Percentiles rank a stretch among this genome's conserved stretches.
Evolutionary conservation across 2,329 filamentous ascomycete species (phyloP).

Genomic region (Cytospora mali): DNA sequence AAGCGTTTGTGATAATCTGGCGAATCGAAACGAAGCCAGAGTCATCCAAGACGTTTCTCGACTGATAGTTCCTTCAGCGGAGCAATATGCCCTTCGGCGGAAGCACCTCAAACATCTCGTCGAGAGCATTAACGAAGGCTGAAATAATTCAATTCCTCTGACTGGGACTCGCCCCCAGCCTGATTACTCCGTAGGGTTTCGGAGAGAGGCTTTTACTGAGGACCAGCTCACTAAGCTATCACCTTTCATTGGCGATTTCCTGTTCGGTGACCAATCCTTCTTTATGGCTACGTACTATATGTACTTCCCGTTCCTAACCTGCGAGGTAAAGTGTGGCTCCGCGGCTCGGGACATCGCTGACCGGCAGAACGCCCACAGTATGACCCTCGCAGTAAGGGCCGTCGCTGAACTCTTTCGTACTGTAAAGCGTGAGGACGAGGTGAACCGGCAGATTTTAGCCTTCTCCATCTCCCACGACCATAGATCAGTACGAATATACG

Average conservation of each 20-base stretch:
- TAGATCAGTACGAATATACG: constrained; percentile 41
- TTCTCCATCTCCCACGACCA: constrained; percentile 47
- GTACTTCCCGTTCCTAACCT: constrained; percentile 53
- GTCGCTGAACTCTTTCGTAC: constrained; percentile 43
- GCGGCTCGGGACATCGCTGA: constrained; percentile 42
- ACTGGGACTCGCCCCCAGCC: constrained; percentile 44
- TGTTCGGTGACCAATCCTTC: constrained; percentile 40
- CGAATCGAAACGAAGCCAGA: constrained; percentile 40
- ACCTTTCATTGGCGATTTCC: constrained; percentile 41
- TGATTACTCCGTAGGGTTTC: constrained; percentile 48
- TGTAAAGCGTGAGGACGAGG: constrained; percentile 40
- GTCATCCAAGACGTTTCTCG: constrained; percentile 43
- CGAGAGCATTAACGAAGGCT: constrained; percentile 47
- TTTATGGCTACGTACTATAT: constrained; percentile 51
- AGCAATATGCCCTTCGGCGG: constrained; percentile 37
- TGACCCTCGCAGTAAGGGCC: constrained; percentile 43
- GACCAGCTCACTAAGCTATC: constrained; percentile 46
- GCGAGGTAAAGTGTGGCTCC: constrained; percentile 49
- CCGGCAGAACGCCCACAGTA: constrained; percentile 45
- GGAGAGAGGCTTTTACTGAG: constrained; percentile 44
- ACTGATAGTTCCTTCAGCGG: constrained; percentile 44
- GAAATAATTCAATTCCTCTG: constrained; percentile 44
- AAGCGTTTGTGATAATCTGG: constrained; percentile 37
- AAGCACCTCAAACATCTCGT: constrained; percentile 38
- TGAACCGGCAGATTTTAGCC: constrained; percentile 45